Conservation (phyloP, 768 basidiomycete species). For the Suillus fuscotomentosus region DNA sequence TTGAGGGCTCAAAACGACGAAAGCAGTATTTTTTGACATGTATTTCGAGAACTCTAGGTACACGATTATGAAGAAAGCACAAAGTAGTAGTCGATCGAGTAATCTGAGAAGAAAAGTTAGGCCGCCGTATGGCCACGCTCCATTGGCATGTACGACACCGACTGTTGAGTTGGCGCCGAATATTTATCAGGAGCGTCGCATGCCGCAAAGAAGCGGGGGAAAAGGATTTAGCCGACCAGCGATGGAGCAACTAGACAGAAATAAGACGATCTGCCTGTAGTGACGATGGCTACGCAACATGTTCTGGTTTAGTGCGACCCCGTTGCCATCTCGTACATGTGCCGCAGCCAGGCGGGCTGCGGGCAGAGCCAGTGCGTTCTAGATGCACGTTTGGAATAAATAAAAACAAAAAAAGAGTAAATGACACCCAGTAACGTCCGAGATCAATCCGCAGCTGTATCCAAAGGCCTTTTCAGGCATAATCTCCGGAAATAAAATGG, state of each 20-base stretch:
- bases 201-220: not conserved
- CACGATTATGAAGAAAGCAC: not conserved
- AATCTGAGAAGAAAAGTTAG: constrained; percentile 6
- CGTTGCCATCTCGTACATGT: not conserved
- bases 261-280: not conserved
- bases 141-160: not conserved
- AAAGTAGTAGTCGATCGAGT: not conserved
- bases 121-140: constrained; percentile 5
- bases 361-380: not conserved
- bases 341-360: not conserved
- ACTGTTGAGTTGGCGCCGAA: not conserved
- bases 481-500: not conserved
- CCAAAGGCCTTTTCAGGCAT: too few species aligned
- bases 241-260: not conserved
- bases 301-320: not conserved
- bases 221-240: not conserved
- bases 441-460: not conserved
- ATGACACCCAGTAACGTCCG: not conserved
- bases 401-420: not conserved
- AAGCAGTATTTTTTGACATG: not conserved
- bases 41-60: not conserved
- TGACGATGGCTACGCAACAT: not conserved
- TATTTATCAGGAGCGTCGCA: not conserved
- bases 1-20: not conserved
- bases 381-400: not conserved